Percentiles rank a stretch among this genome's conserved stretches.
phyloP scores from a whole-genome alignment of 1,139 yeast genomes.

The Taphrina flavorubra region DNA sequence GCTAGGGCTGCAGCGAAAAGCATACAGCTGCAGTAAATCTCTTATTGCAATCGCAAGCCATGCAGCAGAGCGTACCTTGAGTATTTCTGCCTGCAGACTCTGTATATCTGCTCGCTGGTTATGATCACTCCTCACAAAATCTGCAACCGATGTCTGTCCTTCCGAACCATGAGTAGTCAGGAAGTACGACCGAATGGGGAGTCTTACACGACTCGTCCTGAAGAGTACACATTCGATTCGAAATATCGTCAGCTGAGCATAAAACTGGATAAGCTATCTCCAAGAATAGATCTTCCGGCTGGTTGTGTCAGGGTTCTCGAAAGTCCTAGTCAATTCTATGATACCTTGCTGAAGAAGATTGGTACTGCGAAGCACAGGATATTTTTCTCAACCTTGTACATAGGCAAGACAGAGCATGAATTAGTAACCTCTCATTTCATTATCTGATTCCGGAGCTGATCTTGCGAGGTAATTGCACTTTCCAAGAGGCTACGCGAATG shows the following conservation, averaged over 20 bases:
- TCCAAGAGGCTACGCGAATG: conserved; percentile 65
- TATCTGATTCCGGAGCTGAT: conserved; percentile 4
- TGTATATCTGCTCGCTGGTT: not conserved
- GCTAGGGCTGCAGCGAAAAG: too few species aligned
- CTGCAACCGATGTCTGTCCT: not conserved
- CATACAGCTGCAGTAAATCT: too few species aligned
- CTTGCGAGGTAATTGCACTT: conserved; percentile 57
- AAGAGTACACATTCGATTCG: conserved; percentile 14
- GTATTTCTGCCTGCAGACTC: not conserved
- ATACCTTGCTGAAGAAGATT: conserved; percentile 55
- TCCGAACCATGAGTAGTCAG: not conserved
- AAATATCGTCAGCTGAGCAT: conserved; percentile 33
- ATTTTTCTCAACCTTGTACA: conserved; percentile 81
- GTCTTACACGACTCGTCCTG: too few species aligned
- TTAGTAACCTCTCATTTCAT: conserved; percentile 51
- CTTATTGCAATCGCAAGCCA: too few species aligned
- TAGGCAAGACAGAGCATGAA: conserved; percentile 83
- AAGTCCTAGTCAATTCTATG: conserved; percentile 74
- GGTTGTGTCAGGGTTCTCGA: conserved; percentile 68
- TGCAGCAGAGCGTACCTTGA: not conserved
- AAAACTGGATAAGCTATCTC: conserved; percentile 41
- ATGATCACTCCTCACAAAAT: not conserved
- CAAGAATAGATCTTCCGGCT: conserved; percentile 50
- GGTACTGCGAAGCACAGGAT: conserved; percentile 63
- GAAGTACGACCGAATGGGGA: not conserved